Percentiles rank a stretch among this genome's conserved stretches.
Conservation (phyloP, 2,329 filamentous ascomycete species). For the Immersiporthe knoxdaviesiana region DNA sequence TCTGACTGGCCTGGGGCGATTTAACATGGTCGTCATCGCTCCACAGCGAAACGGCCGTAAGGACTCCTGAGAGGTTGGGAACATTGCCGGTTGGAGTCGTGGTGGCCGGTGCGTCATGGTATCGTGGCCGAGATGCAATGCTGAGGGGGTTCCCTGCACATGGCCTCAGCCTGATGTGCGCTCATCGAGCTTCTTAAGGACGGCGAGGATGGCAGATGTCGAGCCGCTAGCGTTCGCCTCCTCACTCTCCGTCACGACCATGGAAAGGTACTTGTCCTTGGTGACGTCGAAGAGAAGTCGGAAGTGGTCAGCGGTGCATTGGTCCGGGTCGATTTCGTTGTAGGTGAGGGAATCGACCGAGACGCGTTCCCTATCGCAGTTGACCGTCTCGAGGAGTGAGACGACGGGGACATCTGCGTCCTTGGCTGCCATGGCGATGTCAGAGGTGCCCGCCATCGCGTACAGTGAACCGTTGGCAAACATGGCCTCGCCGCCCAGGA, state of each 20-base stretch:
- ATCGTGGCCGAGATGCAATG: background rate
- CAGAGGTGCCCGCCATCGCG: conserved; percentile 82
- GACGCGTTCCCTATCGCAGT: conserved; percentile 84
- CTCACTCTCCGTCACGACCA: conserved; percentile 90
- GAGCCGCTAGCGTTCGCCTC: conserved; percentile 88
- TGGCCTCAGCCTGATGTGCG: conserved; percentile 38
- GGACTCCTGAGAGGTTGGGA: background rate
- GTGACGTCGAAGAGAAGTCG: conserved; percentile 90
- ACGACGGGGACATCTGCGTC: conserved; percentile 79
- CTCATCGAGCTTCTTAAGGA: conserved; percentile 61
- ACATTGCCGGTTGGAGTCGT: background rate
- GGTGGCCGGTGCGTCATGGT: background rate
- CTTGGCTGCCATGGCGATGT: conserved; percentile 82
- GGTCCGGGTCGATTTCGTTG: conserved; percentile 86
- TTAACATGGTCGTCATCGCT: too few species aligned
- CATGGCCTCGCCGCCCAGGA: conserved; percentile 91
- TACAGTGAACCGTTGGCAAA: conserved; percentile 93
- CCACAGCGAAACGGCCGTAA: background rate
- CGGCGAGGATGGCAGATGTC: conserved; percentile 77
- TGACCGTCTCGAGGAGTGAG: conserved; percentile 91
- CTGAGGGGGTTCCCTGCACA: background rate
- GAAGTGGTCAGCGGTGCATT: conserved; percentile 58
- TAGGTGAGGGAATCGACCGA: conserved; percentile 90
- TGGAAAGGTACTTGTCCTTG: conserved; percentile 80
- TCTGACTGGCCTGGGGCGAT: background rate